A percentile compares a stretch with the other conserved stretches of the same genome.
These are phyloP conservation scores for Oryza brachyantha DNA, from an alignment of 176 grass and related monocot genomes.

Conservation along the genomic window DNA sequence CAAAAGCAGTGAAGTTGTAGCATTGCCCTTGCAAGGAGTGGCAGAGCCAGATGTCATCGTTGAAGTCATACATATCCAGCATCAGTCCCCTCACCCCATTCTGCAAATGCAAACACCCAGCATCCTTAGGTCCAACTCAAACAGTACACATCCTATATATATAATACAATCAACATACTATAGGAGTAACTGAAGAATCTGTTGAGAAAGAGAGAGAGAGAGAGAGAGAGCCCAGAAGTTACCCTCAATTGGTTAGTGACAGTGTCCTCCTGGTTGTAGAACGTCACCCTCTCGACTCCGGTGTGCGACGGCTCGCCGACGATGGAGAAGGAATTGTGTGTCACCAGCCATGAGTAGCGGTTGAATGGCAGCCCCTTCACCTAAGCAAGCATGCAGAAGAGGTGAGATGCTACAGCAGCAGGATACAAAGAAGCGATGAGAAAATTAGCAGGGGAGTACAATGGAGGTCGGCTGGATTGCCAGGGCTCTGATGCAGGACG, in stretches of 20 bases:
- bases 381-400: slow-evolving; percentile 36
- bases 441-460: slow-evolving; percentile 46
- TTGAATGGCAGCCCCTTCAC: slow-evolving; percentile 82
- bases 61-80: slow-evolving; percentile 97
- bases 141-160: neutral
- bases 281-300: slow-evolving; percentile 78
- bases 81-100: slow-evolving; percentile 91
- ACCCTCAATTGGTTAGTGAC: slow-evolving; percentile 91
- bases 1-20: slow-evolving; percentile 97
- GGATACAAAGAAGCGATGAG: neutral
- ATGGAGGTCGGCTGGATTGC: slow-evolving; percentile 78
- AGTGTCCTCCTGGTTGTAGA: slow-evolving; percentile 98
- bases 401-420: neutral
- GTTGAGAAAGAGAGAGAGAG: too few species aligned
- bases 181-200: neutral
- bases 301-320: slow-evolving; percentile 74
- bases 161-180: slow-evolving; percentile 9
- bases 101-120: slow-evolving; percentile 46
- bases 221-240: slow-evolving; percentile 22
- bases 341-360: slow-evolving; percentile 89
- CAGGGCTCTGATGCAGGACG: slow-evolving; percentile 70
- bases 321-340: slow-evolving; percentile 98
- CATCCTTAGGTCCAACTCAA: neutral
- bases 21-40: slow-evolving; percentile 94
- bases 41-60: slow-evolving; percentile 86